Evolutionary conservation across 2,329 filamentous ascomycete species (phyloP), one percentile per base, ranked within the genome.

Genomic region (Botryotinia narcissicola): DNA sequence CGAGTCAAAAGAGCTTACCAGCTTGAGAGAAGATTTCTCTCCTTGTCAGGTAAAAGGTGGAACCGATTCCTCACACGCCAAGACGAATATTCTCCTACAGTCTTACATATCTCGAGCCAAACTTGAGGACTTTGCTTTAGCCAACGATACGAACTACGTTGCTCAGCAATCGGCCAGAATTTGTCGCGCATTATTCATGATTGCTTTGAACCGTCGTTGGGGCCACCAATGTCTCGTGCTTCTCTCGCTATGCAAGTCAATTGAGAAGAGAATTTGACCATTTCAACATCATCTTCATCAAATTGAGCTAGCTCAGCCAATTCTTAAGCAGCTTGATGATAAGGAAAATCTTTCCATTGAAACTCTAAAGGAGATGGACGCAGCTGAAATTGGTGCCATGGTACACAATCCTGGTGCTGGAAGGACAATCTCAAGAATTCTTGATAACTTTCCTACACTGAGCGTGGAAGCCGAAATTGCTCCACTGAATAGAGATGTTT

Each of bases 81-180:
- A 99, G 84, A 98, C 95, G 1, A 99, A 99, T 79, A 96, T 99
- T 74, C 84, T 99, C 44, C 86, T 99, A 4, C 96, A 99, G 81
- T 92, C 95, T 0, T 97, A 97, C 82, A 98, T 99, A 78, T 98
- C 94, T 57, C 89, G 93, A 77, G 92, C 91, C 0, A 92, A 93
- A 78, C 87, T 96, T 0, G 95, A 98, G 76, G 96, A 99, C 81
- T 99, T 98, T 83, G 95, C 96, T 0, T 85, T 99, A 18, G 89
- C 92, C 1, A 98, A 97, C 32, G 96, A 99, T 81, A 91, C 93
- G 62, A 94, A 94, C 76, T 99, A 99, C 80, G 93, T 99, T 61
- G 94, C 96, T 1, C 96, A 99, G 81, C 97, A 99, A 81, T 92
- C 96, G 18, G 93, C 94, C 1, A 91, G 96, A 82, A 99, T 99